Evolutionary conservation across 495 filamentous ascomycete species (phyloP).

Genomic region (Hypoxylon crocopeplum): DNA sequence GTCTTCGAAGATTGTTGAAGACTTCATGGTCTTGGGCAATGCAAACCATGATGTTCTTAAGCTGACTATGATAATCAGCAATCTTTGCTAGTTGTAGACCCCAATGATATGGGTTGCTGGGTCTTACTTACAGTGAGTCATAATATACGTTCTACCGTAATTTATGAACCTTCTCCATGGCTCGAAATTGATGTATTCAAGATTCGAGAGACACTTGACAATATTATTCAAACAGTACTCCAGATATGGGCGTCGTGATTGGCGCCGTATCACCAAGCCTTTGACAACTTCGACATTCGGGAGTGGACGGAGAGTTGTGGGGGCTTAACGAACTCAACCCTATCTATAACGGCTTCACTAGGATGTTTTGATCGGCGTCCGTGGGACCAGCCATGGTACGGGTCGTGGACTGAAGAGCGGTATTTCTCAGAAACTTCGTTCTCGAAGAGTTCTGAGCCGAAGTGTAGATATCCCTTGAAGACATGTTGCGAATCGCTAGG

Average conservation of each 20-base stretch:
- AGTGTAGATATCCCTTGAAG: constrained; percentile 4
- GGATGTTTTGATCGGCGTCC: no score
- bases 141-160: no score
- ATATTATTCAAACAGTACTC: constrained; percentile 23
- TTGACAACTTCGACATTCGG: constrained; percentile 31
- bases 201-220: constrained; percentile 31
- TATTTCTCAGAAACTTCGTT: not conserved
- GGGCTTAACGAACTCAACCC: no score
- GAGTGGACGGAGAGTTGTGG: no score
- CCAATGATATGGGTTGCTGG: no score
- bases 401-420: not conserved
- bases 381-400: no score
- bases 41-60: no score
- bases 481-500: constrained; percentile 32
- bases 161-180: no score
- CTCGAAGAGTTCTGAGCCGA: constrained; percentile 17
- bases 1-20: constrained; percentile 25
- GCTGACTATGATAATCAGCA: no score
- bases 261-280: constrained; percentile 34
- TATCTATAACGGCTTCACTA: no score
- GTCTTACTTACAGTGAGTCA: no score
- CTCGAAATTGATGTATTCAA: constrained; percentile 31
- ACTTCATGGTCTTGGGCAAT: constrained; percentile 19
- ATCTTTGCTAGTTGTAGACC: no score
- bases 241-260: constrained; percentile 25